phyloP scores from a whole-genome alignment of 2,329 filamentous ascomycete species.

The Aureobasidium vineae region DNA sequence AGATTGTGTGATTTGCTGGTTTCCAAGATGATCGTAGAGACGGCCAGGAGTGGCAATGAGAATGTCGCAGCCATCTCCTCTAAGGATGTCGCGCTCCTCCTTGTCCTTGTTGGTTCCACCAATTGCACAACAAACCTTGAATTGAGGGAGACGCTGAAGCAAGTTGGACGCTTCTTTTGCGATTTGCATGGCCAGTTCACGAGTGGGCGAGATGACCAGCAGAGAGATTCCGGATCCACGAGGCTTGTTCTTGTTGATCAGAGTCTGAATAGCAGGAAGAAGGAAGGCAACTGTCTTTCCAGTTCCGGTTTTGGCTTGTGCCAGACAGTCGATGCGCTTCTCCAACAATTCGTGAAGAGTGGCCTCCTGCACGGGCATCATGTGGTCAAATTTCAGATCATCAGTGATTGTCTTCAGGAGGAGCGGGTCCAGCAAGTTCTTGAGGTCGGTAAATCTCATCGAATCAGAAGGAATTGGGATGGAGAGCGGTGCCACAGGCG shows the following conservation, averaged over 20 bases:
- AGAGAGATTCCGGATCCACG: slow-evolving; percentile 73
- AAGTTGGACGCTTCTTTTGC: slow-evolving; percentile 70
- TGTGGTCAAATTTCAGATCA: slow-evolving; percentile 36
- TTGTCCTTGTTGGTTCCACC: slow-evolving; percentile 24
- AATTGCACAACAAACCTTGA: slow-evolving; percentile 56
- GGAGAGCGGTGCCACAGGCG: slow-evolving; percentile 16
- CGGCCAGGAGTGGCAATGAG: slow-evolving; percentile 86
- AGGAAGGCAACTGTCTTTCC: slow-evolving; percentile 94
- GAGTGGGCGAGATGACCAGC: slow-evolving; percentile 77
- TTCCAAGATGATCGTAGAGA: slow-evolving; percentile 76
- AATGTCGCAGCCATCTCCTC: slow-evolving; percentile 71
- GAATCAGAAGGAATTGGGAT: slow-evolving; percentile 14
- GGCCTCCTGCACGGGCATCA: slow-evolving; percentile 56
- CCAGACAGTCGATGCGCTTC: slow-evolving; percentile 53
- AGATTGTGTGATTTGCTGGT: slow-evolving; percentile 52
- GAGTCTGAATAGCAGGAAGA: slow-evolving; percentile 79
- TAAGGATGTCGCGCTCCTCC: slow-evolving; percentile 73
- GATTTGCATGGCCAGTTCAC: slow-evolving; percentile 63
- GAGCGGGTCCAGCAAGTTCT: slow-evolving; percentile 71
- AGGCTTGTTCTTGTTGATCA: slow-evolving; percentile 75
- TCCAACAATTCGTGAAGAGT: slow-evolving; percentile 53
- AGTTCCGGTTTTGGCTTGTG: slow-evolving; percentile 78
- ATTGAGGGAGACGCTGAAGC: slow-evolving; percentile 76
- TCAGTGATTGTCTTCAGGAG: slow-evolving; percentile 66
- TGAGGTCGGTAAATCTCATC: slow-evolving; percentile 67